Base-by-base conservation (phyloP, 345 rosid genomes). In the Syzygium aromaticum region DNA sequence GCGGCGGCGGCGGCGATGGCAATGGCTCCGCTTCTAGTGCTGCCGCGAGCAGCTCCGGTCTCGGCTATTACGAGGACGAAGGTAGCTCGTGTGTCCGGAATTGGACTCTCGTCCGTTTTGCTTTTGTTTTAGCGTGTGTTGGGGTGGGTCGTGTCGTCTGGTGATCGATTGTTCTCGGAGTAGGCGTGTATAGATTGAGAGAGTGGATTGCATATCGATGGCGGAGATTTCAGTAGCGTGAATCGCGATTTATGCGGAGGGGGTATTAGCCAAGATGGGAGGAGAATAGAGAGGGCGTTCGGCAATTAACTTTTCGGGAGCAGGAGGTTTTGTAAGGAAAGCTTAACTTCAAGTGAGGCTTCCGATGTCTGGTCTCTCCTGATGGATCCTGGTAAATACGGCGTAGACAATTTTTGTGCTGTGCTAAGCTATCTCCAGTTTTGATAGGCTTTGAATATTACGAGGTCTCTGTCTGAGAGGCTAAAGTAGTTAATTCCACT, bases 21-120 rank as follows among this genome's bases (percentile, higher is more conserved):
- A 89, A 89, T 84, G 94, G 88, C 85, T 67, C 92, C 85, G 87
- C 93, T 84, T 84, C 95, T 59, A 86, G 94, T 16, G 59, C 88
- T 67, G 46, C 63, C 53, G 19, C 83, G n/a, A 30, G 52, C 27
- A 13, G 90, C 85, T 38, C 82, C 82, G 82, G 27, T 10, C 82
- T 73, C 49, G 87, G 54, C 52, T 84, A 57, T 15, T 59, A 52
- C 25, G 95, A 93, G 80, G 94, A 94, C 59, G 95, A 94, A 84
- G 99, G 98, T 94, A 54, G 27, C 56, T 6, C 85, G 23, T 11
- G 43, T 14, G 19, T 22, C 51, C 22, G 11, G 40, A 7, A 51
- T 63, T 63, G 43, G 64, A 49, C 57, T 33, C 40, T 77, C 9
- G 8, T 54, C 86, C 40, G 56, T 52, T 59, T 54, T 5, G 28